phyloP scores from a whole-genome alignment of 257 asterid species.

The Solanum stenotomum region DNA sequence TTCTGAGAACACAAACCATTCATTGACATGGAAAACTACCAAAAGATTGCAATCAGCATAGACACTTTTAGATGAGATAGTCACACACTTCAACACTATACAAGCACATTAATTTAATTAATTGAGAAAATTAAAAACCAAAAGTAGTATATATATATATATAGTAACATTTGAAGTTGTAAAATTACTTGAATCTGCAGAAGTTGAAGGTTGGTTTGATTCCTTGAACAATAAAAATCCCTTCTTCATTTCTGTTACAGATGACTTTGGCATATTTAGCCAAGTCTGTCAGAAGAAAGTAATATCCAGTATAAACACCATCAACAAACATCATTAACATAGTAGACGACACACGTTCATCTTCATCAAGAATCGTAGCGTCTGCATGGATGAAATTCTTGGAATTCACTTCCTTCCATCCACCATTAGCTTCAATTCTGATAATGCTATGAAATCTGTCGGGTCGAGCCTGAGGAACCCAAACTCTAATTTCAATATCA shows the following conservation, averaged over 20 bases:
- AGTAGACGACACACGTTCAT: accelerated
- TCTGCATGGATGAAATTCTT: background rate
- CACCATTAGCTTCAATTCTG: conserved; percentile 9
- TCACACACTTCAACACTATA: too few relatives aligned
- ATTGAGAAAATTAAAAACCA: too few relatives aligned
- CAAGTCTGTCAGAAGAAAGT: background rate
- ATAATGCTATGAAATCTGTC: conserved; percentile 15
- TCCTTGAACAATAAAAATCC: background rate
- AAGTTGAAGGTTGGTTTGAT: background rate
- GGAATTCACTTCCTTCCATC: background rate
- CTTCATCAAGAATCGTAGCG: too few relatives aligned
- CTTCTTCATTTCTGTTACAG: background rate
- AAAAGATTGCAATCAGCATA: background rate
- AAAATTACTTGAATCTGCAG: background rate
- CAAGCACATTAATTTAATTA: too few relatives aligned
- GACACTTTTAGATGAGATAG: background rate
- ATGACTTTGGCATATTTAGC: background rate
- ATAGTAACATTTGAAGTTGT: background rate
- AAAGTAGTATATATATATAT: too few relatives aligned
- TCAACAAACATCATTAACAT: background rate
- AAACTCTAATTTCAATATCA: conserved; percentile 24
- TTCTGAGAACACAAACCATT: background rate
- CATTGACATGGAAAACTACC: background rate
- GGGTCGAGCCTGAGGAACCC: conserved; percentile 24
- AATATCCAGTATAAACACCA: background rate